These are phyloP conservation scores for Saccharomyces hybrid DNA, from an alignment of 1,139 yeast species.

Conservation along the genomic window DNA sequence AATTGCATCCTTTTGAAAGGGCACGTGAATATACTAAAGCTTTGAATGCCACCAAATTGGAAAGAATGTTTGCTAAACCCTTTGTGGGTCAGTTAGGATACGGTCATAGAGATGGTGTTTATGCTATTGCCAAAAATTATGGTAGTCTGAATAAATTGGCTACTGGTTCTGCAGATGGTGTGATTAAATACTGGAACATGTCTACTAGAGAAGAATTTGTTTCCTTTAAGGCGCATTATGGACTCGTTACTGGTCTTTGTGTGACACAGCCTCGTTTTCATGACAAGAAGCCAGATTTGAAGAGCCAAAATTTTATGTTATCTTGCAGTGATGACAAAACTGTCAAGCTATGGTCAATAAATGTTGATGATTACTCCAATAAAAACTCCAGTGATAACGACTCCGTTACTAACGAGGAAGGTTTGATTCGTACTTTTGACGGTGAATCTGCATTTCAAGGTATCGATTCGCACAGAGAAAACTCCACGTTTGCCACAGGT, in stretches of 20 bases:
- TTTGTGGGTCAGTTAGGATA: constrained; percentile 90
- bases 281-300: constrained; percentile 17
- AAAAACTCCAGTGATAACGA: constrained; percentile 25
- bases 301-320: constrained; percentile 56
- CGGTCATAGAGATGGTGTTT: constrained; percentile 96
- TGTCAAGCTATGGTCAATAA: constrained; percentile 69
- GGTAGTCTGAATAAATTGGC: constrained; percentile 67
- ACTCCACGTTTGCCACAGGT: constrained; percentile 78
- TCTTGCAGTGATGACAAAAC: constrained; percentile 92
- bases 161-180: constrained; percentile 92
- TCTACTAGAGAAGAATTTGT: constrained; percentile 64
- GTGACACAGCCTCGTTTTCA: constrained; percentile 35
- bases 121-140: constrained; percentile 75
- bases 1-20: constrained; percentile 92
- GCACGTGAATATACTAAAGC: constrained; percentile 96
- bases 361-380: constrained; percentile 37
- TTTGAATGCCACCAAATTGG: constrained; percentile 87
- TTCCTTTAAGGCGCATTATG: constrained; percentile 83
- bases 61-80: constrained; percentile 96
- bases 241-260: constrained; percentile 79
- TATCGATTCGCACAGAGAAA: constrained; percentile 76
- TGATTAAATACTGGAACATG: constrained; percentile 86
- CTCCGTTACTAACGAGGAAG: constrained; percentile 30
- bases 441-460: constrained; percentile 84
- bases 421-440: constrained; percentile 64